A percentile compares a stretch with the other conserved stretches of the same genome.
Evolutionary conservation across 257 asterid genomes (phyloP).

Genomic region (Gentiana dahurica): DNA sequence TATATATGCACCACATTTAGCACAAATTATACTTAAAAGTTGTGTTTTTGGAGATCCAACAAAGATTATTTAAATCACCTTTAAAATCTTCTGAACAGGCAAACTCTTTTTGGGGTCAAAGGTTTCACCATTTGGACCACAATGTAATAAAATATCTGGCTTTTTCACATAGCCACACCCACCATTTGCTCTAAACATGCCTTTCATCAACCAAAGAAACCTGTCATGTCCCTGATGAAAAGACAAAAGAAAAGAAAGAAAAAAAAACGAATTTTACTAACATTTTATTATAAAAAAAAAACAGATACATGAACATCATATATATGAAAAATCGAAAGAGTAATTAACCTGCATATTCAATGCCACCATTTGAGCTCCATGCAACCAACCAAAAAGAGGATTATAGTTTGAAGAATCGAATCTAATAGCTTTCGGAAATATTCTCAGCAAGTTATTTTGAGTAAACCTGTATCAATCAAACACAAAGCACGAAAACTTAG

Average conservation of each 20-base stretch:
- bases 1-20: too few relatives aligned
- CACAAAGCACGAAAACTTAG: neutral
- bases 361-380: conserved; percentile 85
- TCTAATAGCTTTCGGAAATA: conserved; percentile 63
- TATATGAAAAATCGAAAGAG: neutral
- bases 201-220: conserved; percentile 78
- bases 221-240: conserved; percentile 48
- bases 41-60: too few relatives aligned
- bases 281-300: neutral
- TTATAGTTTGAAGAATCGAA: conserved; percentile 73
- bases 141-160: conserved; percentile 42
- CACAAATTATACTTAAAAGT: too few relatives aligned
- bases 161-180: conserved; percentile 78
- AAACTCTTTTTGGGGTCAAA: conserved; percentile 44
- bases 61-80: conserved; percentile 21
- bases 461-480: conserved; percentile 36
- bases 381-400: conserved; percentile 70
- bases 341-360: conserved; percentile 67
- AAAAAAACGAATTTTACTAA: too few relatives aligned
- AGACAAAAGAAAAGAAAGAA: too few relatives aligned
- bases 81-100: conserved; percentile 40
- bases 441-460: conserved; percentile 70
- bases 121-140: conserved; percentile 30
- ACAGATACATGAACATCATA: neutral
- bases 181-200: conserved; percentile 73